These are phyloP conservation scores for Arthrobotrys megalospora DNA, from an alignment of 2,329 filamentous ascomycete species.

Conservation along the genomic window DNA sequence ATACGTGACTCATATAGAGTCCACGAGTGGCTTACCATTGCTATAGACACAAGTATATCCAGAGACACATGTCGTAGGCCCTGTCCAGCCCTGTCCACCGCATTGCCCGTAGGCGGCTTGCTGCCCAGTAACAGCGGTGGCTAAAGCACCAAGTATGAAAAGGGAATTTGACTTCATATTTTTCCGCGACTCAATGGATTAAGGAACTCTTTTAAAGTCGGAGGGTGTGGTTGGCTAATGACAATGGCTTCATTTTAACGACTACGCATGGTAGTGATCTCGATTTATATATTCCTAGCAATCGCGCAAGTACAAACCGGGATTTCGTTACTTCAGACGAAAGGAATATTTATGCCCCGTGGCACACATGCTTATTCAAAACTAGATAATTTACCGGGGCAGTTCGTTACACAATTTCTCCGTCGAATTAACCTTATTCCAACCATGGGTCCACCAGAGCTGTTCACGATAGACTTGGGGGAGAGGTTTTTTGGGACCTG, in stretches of 20 bases:
- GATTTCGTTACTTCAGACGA: constrained; percentile 16
- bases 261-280: too few species aligned
- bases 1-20: background rate
- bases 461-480: background rate
- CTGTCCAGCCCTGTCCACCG: constrained; percentile 67
- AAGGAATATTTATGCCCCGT: constrained; percentile 46
- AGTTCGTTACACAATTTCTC: constrained; percentile 48
- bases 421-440: constrained; percentile 33
- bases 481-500: too few species aligned
- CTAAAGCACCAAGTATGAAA: constrained; percentile 27
- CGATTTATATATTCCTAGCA: constrained; percentile 29
- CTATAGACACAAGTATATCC: constrained; percentile 68
- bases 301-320: constrained; percentile 19
- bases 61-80: constrained; percentile 67
- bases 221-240: too few species aligned
- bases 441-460: constrained; percentile 2
- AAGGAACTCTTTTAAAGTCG: background rate
- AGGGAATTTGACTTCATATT: constrained; percentile 21
- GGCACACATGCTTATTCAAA: constrained; percentile 13
- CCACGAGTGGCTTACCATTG: constrained; percentile 64
- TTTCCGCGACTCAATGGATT: background rate
- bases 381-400: background rate
- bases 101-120: constrained; percentile 68
- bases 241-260: too few species aligned
- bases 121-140: constrained; percentile 64